Evolutionary conservation across 805 yeast species (phyloP), one percentile per base, ranked within the genome.

Genomic region (Ogataea degrootiae): DNA sequence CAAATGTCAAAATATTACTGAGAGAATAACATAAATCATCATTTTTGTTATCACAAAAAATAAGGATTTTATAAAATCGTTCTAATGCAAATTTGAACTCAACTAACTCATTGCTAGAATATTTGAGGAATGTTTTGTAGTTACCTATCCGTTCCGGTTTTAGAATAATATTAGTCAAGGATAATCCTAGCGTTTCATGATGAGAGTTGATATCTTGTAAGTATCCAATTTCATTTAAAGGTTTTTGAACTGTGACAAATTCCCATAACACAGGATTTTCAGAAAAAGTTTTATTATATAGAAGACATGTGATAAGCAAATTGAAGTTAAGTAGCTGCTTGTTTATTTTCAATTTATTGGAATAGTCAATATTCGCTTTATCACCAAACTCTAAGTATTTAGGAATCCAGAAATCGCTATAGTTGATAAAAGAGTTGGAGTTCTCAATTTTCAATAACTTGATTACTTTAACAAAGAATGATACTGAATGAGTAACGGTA

Each of bases 311-410:
- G 14, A 85, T 58, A 34, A 82, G 66, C 7, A 74, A 52, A 53
- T 83, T 83, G 34, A 83, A 52, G 34, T 69, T 65, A 35, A 73
- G 71, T 19, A 80, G 60, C 34, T 78, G 62, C 34, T 75, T 68
- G 53, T 80, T 80, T 34, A 77, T 54, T 41, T 73, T 70, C 39
- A 72, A 58, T 53, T 80, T 81, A 51, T 71, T 72, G 1, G 60
- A 58, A 43, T 58, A 60, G 59, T 55, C 51, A 7, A 62, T 48
- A 36, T 60, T 64, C 2, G 56, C 57, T 17, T 50, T 50, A 47
- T 57, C 58, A 5, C 42, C 46, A 22, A 59, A 50, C 15, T 53
- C 55, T 11, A 52, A 47, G 16, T 47, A 54, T n/a, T 42, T 47
- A 0, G 64, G 54, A 29, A 62, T 49, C 67, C 65, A 61, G 5